phyloP scores from a whole-genome alignment of 768 basidiomycete genomes.

The Tephrocybe sp. region DNA sequence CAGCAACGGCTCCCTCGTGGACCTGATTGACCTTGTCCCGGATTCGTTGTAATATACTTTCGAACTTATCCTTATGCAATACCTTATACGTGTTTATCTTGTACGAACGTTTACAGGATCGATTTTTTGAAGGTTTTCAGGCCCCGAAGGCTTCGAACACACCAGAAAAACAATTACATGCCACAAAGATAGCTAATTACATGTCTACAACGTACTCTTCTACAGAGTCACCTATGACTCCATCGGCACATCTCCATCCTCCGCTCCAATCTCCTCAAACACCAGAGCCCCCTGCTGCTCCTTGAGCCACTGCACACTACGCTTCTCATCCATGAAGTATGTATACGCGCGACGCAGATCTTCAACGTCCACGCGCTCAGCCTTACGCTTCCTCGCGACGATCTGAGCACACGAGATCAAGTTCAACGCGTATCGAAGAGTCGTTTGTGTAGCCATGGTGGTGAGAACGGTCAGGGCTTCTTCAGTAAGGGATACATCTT shows the following conservation, averaged over 20 bases:
- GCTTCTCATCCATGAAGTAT: conserved; percentile 92
- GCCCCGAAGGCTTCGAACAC: too few relatives aligned
- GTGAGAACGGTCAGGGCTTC: conserved; percentile 80
- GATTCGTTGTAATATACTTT: conserved; percentile 6
- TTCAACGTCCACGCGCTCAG: conserved; percentile 76
- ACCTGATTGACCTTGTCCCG: conserved; percentile 42
- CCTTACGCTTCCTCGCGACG: conserved; percentile 79
- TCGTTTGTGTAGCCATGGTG: conserved; percentile 85
- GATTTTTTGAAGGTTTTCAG: too few relatives aligned
- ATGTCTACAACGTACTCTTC: background rate
- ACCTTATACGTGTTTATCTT: too few relatives aligned
- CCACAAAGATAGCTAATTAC: conserved; percentile 6
- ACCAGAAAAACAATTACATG: background rate
- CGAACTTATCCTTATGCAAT: too few relatives aligned
- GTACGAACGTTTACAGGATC: too few relatives aligned
- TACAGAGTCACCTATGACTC: conserved; percentile 15
- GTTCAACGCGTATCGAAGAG: conserved; percentile 91
- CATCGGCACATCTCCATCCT: conserved; percentile 32
- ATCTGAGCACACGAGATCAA: conserved; percentile 91
- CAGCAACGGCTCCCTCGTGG: conserved; percentile 58
- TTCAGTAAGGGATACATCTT: conserved; percentile 80
- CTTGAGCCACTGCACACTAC: conserved; percentile 88
- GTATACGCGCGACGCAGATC: conserved; percentile 83
- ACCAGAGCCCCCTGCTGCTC: conserved; percentile 75
- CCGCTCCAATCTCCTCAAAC: conserved; percentile 63